Evolutionary conservation across 192 early-diverging fungal genomes (phyloP), one percentile per base, ranked within the genome.

Genomic region (Rhizophlyctis rosea): DNA sequence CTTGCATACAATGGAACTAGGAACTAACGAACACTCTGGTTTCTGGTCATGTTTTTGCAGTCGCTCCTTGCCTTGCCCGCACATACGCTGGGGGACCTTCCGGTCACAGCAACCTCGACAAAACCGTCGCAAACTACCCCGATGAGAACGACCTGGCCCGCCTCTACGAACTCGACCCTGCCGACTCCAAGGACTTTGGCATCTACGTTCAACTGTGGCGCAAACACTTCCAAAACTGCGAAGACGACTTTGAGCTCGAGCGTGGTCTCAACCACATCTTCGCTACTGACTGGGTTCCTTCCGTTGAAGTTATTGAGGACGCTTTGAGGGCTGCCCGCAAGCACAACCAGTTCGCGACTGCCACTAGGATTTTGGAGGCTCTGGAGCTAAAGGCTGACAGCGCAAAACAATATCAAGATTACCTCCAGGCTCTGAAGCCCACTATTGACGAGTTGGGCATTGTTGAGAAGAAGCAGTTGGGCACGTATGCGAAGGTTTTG

Each of bases 201-300:
- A 68, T 53, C 50, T 83, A 75, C 71, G 81, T 83, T 34, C 35
- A 61, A 24, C 70, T 76, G 53, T 83, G 81, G 81, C 63, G 64
- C 51, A 7, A 50, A 33, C 81, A 83, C 75, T 83, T 83, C 50
- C 52, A 70, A 54, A 57, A 34, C 35, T 88, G 88, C 54, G 90
- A 92, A 54, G 95, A 99, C 80, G 85, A 90, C 67, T 97, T 96
- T 77, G 96, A 99, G 83, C 85, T 99, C 44, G 92, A 97, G 83
- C 87, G 94, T 66, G 94, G 95, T 30, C 82, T 99, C 72, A 98
- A 97, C 86, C 94, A 99, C 77, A 89, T 91, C 76, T 98, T 97
- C 73, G 87, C 91, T 39, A 90, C 94, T 70, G 93, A 98, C 81
- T 86, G 95, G 72, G 92, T 94, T 25, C 96, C 96, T 33, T 78